A percentile compares a stretch with the other conserved stretches of the same genome.
These are phyloP conservation scores for Luffa aegyptiaca DNA, from an alignment of 306 rosid species.

Conservation along the genomic window DNA sequence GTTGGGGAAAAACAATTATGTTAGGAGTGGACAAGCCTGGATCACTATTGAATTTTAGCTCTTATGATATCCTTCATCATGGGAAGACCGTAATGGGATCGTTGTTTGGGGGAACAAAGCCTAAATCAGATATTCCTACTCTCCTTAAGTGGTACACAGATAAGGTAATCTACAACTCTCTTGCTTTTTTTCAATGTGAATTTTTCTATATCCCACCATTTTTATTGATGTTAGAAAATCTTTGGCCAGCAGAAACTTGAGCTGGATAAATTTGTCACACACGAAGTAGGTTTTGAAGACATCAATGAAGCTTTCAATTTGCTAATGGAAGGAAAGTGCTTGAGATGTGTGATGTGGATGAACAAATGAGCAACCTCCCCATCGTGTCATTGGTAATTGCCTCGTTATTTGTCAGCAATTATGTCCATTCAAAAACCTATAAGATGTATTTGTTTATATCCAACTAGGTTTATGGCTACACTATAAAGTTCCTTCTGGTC, in stretches of 20 bases:
- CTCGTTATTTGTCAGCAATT: neutral
- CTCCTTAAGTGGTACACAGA: slow-evolving; percentile 60
- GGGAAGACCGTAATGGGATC: slow-evolving; percentile 61
- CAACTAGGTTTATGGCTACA: too few species aligned
- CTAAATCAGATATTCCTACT: slow-evolving; percentile 58
- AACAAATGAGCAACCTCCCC: slow-evolving; percentile 3
- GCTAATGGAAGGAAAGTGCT: slow-evolving; percentile 44
- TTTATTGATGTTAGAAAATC: neutral
- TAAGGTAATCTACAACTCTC: slow-evolving; percentile 37
- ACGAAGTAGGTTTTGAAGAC: slow-evolving; percentile 52
- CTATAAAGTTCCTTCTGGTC: too few species aligned
- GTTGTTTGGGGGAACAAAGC: slow-evolving; percentile 74
- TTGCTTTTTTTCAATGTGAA: neutral
- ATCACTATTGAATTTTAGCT: slow-evolving; percentile 30
- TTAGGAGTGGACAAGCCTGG: slow-evolving; percentile 69
- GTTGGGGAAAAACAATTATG: slow-evolving; percentile 86
- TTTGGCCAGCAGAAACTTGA: slow-evolving; percentile 39
- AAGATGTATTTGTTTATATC: neutral
- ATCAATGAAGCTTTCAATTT: slow-evolving; percentile 74
- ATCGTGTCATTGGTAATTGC: neutral
- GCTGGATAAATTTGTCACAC: slow-evolving; percentile 73
- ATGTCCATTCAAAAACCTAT: neutral
- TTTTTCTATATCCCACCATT: neutral
- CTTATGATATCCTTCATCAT: slow-evolving; percentile 32
- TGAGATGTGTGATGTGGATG: slow-evolving; percentile 78